Evolutionary conservation across 306 rosid species (phyloP).

Genomic region (Trifolium repens): DNA sequence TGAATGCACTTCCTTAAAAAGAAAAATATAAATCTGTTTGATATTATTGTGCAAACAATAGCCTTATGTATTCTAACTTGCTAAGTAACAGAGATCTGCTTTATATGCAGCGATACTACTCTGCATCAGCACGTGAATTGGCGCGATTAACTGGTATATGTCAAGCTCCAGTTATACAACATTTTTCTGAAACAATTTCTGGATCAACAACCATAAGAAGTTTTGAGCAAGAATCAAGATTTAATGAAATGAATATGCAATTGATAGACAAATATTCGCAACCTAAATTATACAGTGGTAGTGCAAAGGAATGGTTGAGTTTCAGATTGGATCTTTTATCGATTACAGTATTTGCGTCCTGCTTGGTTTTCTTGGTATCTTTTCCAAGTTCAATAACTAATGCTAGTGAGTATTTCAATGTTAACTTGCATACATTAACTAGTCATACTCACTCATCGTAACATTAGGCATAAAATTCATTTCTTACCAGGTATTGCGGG

Average conservation of each 20-base stretch:
- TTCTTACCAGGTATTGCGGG: slow-evolving; percentile 69
- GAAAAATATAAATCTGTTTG: not conserved
- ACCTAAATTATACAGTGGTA: slow-evolving; percentile 61
- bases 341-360: slow-evolving; percentile 60
- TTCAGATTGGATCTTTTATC: slow-evolving; percentile 75
- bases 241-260: slow-evolving; percentile 66
- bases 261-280: slow-evolving; percentile 70
- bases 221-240: slow-evolving; percentile 75
- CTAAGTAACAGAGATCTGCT: slow-evolving; percentile 5
- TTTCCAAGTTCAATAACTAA: slow-evolving; percentile 61
- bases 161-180: slow-evolving; percentile 89
- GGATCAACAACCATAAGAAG: slow-evolving; percentile 82
- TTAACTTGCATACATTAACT: not conserved
- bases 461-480: slow-evolving; percentile 8
- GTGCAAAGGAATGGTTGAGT: slow-evolving; percentile 79
- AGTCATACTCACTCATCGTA: slow-evolving; percentile 4
- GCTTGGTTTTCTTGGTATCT: slow-evolving; percentile 69
- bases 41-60: not conserved
- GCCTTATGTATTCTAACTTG: not conserved
- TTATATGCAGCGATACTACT: slow-evolving; percentile 65
- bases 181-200: slow-evolving; percentile 81
- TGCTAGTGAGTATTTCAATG: slow-evolving; percentile 62
- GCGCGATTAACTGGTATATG: slow-evolving; percentile 80
- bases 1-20: slow-evolving; percentile 3
- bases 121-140: slow-evolving; percentile 72